These are phyloP conservation scores for Aurifilum marmelostoma DNA, from an alignment of 2,329 filamentous ascomycete species.

Conservation along the genomic window DNA sequence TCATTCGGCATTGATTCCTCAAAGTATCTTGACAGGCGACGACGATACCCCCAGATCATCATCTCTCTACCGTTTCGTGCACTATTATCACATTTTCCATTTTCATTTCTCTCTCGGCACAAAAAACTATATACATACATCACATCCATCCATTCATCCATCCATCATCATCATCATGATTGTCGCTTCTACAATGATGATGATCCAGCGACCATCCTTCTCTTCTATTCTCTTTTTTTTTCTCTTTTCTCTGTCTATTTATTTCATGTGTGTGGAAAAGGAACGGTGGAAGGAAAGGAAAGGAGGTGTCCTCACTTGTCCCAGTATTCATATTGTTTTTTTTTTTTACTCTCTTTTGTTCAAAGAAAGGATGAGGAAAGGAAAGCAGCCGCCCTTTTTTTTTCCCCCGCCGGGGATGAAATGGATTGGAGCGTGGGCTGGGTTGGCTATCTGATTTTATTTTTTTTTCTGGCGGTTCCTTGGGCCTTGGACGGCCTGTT, in stretches of 20 bases:
- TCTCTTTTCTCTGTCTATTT: not conserved
- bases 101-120: too few relatives aligned
- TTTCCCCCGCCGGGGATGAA: too few relatives aligned
- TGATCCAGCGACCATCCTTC: not conserved
- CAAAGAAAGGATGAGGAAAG: not conserved
- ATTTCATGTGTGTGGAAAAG: not conserved
- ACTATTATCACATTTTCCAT: too few relatives aligned
- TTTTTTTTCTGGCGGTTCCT: not conserved
- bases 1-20: not conserved
- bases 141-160: too few relatives aligned
- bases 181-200: not conserved
- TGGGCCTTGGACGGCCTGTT: too few relatives aligned
- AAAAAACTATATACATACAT: too few relatives aligned
- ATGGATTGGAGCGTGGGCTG: not conserved
- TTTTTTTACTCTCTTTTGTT: too few relatives aligned
- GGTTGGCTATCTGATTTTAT: constrained; percentile 1
- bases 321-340: not conserved
- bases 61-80: not conserved
- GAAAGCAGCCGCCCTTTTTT: not conserved
- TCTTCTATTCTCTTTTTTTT: not conserved
- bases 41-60: constrained; percentile 15
- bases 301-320: not conserved
- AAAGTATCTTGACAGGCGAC: not conserved
- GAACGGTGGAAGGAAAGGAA: not conserved
- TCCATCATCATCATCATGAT: not conserved